These are phyloP conservation scores for Geranomyces michiganensis DNA, from an alignment of 192 early-diverging fungal genomes.

Conservation along the genomic window DNA sequence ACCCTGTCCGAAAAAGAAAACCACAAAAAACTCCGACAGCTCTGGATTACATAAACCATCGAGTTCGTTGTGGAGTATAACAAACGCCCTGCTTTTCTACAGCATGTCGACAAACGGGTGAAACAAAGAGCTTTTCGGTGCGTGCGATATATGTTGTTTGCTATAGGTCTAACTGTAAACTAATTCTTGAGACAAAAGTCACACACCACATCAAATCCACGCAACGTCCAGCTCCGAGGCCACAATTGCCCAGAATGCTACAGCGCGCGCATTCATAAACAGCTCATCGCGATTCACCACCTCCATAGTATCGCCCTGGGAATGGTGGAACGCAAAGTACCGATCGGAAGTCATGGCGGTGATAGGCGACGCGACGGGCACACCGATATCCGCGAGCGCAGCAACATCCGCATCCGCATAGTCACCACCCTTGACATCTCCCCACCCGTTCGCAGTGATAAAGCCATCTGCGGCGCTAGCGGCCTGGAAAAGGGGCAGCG, in stretches of 20 bases:
- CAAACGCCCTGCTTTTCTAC: no score
- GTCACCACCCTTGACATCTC: neutral
- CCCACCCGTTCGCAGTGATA: neutral
- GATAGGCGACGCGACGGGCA: neutral
- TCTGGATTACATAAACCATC: no score
- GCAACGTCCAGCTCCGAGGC: conserved; percentile 8
- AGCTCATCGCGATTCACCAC: neutral
- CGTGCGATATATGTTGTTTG: no score
- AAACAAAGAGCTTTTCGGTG: no score
- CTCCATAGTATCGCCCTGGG: neutral
- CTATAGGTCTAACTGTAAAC: no score
- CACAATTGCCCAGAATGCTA: conserved; percentile 14
- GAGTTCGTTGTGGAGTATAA: no score
- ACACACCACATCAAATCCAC: no score
- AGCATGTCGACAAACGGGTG: no score
- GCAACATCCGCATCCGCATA: neutral
- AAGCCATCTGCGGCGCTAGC: neutral
- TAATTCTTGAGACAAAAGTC: no score
- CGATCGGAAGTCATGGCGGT: neutral
- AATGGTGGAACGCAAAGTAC: conserved; percentile 2
- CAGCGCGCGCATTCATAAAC: neutral
- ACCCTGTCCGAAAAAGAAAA: no score
- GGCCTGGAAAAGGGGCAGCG: neutral
- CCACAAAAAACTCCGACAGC: no score
- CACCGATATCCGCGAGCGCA: neutral